Conservation (phyloP, 2,329 filamentous ascomycete genomes). For the Pseudogymnoascus sp. region DNA sequence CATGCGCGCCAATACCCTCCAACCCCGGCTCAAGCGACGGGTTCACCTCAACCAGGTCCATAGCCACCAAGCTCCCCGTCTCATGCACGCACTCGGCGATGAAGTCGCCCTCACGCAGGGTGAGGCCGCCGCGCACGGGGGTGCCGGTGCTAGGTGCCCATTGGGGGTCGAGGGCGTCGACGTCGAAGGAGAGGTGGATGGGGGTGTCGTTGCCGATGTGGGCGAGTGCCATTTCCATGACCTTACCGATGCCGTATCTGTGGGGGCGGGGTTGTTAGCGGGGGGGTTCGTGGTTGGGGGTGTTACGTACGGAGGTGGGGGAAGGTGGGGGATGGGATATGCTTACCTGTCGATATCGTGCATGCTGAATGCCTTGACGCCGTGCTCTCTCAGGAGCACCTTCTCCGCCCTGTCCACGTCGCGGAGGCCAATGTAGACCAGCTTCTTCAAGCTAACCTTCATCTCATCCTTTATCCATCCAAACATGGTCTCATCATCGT, state of each 20-base stretch:
- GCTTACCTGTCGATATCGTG: conserved; percentile 85
- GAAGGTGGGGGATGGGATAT: not conserved
- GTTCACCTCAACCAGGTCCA: conserved; percentile 80
- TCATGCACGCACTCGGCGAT: conserved; percentile 84
- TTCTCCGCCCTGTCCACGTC: conserved; percentile 95
- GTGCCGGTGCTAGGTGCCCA: conserved; percentile 96
- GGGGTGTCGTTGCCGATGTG: conserved; percentile 92
- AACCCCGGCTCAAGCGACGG: conserved; percentile 54
- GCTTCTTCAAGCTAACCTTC: conserved; percentile 63
- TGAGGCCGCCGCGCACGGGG: conserved; percentile 85
- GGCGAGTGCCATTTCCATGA: conserved; percentile 96
- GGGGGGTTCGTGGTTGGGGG: conserved; percentile 6
- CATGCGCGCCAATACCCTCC: conserved; percentile 56
- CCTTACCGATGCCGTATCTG: conserved; percentile 84
- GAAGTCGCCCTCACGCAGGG: conserved; percentile 89
- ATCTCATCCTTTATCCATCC: conserved; percentile 78
- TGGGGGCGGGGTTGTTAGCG: conserved; percentile 8
- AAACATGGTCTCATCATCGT: conserved; percentile 57
- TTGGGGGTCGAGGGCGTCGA: conserved; percentile 91
- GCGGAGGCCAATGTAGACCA: conserved; percentile 92
- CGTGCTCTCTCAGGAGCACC: conserved; percentile 76
- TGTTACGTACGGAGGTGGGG: not conserved
- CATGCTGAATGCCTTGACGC: conserved; percentile 96
- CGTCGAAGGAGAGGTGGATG: conserved; percentile 94
- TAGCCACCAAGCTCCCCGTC: conserved; percentile 68